Base-by-base conservation (phyloP, 352 stramenopile genomes). In the Phytopythium sindhum region DNA sequence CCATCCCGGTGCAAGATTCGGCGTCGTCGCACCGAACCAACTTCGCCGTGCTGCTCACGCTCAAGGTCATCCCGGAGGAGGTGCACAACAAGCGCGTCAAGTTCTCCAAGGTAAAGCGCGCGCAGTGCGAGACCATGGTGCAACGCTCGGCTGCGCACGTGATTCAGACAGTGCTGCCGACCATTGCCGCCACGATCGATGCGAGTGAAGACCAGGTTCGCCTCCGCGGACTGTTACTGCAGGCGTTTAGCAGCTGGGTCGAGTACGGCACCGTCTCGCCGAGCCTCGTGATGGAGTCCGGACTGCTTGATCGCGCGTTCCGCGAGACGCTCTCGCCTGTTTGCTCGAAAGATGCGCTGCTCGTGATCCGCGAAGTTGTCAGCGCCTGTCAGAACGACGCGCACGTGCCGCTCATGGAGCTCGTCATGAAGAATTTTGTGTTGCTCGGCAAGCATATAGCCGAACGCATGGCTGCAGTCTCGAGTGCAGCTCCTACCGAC, bases 401-500 rank as follows among this genome's bases (percentile, higher is more conserved):
- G 10, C 75, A 84, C 55, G 80, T 90, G 31, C 80, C 85, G 41
- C 64, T 93, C 29, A 91, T 93, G 81, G 79, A 91, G 31, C 61
- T 89, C 26, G 76, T 92, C 14, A 91, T 92, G 85, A 76, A 79
- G 24, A 76, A 92, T 62, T 93, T 92, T 58, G 77, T 93, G n/a
- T 57, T 78, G 31, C 73, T 93, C 23, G 78, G 81, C 47, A 86
- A 88, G 54, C 74, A 84, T 41, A 63, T 91, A 12, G 63, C 72
- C 44, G 76, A 89, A 42, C 66, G 65, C 6, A 60, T 80, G 4
- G 28, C 37, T 14, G 48, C 48, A 14, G 14, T 55, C 48, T 14
- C 48, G 17, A 24, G 15, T 14, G 24, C 48, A 15, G 48, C 2
- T 4, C 15, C 48, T 21, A 24, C 0, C 4, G 48, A 23, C 4